Base-by-base conservation (phyloP, 2,329 filamentous ascomycete species). In the Cladophialophora carrionii region DNA sequence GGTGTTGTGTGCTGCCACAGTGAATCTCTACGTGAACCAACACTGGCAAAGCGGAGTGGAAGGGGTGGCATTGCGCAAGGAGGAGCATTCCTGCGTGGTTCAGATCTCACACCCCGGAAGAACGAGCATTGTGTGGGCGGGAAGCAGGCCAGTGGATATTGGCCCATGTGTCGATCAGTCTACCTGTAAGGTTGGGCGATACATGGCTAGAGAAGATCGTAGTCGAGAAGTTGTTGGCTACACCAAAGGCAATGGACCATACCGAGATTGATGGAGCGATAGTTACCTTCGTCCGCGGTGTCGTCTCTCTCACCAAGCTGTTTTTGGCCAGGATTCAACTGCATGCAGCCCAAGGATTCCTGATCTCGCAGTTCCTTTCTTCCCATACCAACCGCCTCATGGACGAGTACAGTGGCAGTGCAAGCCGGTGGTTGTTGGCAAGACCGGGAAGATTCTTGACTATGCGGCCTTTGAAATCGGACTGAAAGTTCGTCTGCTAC, bases 261-360 rank as follows among this genome's bases (percentile, higher is more conserved):
- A 1, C 9, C 43, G 43, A 48, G 17, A 22, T 48, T 8, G 43
- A 48, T 22, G 43, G 20, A 17, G 43, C 43, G 9, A 17, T 48
- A 22, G n/a, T 2, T 7, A n/a, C n/a, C 43, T 48, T 48, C 22
- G 17, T 48, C 17, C 17, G n/a, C n/a, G 43, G 9, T 20, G 22
- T 4, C 17, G 22, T n/a, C n/a, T 48, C 22, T 14, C 43, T 7
- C 24, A 29, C 7, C 7, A 22, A 20, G 76, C 78, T 26, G 84
- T 84, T 0, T 85, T 85, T 63, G n/a, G 78, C 80, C n/a, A 84
- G 84, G 0, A 72, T 84, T 8, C 78, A 86, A 68, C 65, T 86
- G 20, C 84, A 86, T 71, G 83, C 76, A 3, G 83, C 82, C 20
- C 81, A 82, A 73, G 82, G 82, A 3, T 84, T 81, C 71, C 71